Percentiles rank a stretch among this genome's conserved stretches.
These are phyloP conservation scores for Alopecurus myosuroides DNA, from an alignment of 176 grass and related monocot genomes.

Conservation along the genomic window DNA sequence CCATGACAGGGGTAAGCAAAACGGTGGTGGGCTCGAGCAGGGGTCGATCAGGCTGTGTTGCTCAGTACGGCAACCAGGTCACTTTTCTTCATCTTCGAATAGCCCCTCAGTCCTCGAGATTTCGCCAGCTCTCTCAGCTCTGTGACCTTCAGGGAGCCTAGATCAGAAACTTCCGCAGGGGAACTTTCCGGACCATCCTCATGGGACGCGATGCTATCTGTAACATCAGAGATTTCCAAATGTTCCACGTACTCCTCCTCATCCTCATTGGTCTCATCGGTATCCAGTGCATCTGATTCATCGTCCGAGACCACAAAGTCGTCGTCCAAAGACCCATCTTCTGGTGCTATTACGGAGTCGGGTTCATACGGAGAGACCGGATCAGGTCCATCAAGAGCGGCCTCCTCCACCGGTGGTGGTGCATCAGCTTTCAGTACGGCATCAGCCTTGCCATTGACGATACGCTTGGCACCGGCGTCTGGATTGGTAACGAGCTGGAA, in stretches of 20 bases:
- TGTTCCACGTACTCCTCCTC: slow-evolving; percentile 19
- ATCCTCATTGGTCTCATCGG: slow-evolving; percentile 15
- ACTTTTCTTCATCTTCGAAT: slow-evolving; percentile 80
- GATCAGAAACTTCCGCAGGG: slow-evolving; percentile 26
- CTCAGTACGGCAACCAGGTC: slow-evolving; percentile 55
- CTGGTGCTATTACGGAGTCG: slow-evolving; percentile 17
- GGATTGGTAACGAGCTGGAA: slow-evolving; percentile 43
- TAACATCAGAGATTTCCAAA: slow-evolving; percentile 24
- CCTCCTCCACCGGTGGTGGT: slow-evolving; percentile 19
- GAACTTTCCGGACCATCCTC: neutral
- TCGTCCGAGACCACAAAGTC: slow-evolving; percentile 29
- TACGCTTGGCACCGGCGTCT: neutral
- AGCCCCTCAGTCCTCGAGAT: slow-evolving; percentile 59
- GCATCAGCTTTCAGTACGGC: neutral
- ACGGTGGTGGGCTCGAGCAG: neutral
- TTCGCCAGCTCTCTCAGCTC: slow-evolving; percentile 69
- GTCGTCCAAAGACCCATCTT: slow-evolving; percentile 17
- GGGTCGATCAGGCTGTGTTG: slow-evolving; percentile 3
- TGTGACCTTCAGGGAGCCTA: slow-evolving; percentile 49
- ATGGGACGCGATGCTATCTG: neutral
- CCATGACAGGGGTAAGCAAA: slow-evolving; percentile 15
- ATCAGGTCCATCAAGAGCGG: slow-evolving; percentile 1
- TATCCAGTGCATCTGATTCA: slow-evolving; percentile 20
- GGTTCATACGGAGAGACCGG: slow-evolving; percentile 19
- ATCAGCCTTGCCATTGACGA: neutral